Evolutionary conservation across 148 eudicot species (phyloP).

Genomic region (Heliamphora exappendiculata): DNA sequence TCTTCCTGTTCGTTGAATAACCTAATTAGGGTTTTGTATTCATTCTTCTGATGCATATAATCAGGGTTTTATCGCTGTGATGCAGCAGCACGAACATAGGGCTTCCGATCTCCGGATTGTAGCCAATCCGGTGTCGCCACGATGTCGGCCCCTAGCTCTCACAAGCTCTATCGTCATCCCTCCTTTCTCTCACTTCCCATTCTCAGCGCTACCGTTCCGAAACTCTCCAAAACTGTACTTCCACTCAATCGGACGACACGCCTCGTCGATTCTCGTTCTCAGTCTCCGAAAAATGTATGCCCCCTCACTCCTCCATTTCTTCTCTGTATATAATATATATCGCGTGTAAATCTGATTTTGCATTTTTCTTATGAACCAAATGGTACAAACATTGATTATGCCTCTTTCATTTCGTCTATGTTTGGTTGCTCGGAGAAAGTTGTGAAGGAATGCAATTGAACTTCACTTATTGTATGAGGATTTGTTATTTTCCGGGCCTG

Average conservation of each 20-base stretch:
- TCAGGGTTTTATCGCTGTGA: slow-evolving; percentile 10
- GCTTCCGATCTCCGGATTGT: slow-evolving; percentile 8
- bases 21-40: slow-evolving; percentile 8
- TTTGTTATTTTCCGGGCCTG: too few species aligned
- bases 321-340: not conserved
- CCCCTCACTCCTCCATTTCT: not conserved
- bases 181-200: slow-evolving; percentile 20
- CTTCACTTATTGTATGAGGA: not conserved
- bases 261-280: slow-evolving; percentile 19
- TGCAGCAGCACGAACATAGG: slow-evolving; percentile 16
- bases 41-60: slow-evolving; percentile 9
- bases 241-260: slow-evolving; percentile 28
- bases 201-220: slow-evolving; percentile 28
- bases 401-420: not conserved
- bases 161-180: slow-evolving; percentile 28
- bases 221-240: not conserved
- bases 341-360: not conserved
- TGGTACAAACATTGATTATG: not conserved
- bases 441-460: not conserved
- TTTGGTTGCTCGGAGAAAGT: not conserved
- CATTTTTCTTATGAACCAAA: not conserved
- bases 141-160: slow-evolving; percentile 21
- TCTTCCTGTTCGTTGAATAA: not conserved
- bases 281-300: slow-evolving; percentile 31
- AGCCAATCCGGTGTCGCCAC: slow-evolving; percentile 20